Percentiles rank a stretch among this genome's conserved stretches.
These are phyloP conservation scores for Prunus yedoensis DNA, from an alignment of 331 rosid species.

Conservation along the genomic window DNA sequence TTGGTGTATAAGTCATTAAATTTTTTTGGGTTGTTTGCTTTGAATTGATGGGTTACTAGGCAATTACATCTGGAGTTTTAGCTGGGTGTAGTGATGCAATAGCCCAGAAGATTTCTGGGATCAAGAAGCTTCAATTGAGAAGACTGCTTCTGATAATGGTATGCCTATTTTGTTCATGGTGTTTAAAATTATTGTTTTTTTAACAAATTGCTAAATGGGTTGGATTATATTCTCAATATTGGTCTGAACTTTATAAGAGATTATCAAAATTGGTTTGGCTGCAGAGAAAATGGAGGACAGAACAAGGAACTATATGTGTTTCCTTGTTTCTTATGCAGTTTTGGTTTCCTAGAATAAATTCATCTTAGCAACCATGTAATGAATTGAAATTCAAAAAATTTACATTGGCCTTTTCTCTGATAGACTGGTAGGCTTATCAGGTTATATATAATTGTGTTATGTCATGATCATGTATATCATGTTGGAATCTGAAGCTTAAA, in stretches of 20 bases:
- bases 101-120: slow-evolving; percentile 89
- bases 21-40: not conserved
- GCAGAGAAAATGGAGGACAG: not conserved
- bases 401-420: not conserved
- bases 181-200: not conserved
- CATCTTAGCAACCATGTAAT: not conserved
- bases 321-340: not conserved
- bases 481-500: slow-evolving; percentile 10
- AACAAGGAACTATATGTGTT: not conserved
- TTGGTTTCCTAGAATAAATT: not conserved
- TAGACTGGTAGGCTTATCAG: not conserved
- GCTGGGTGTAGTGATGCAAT: slow-evolving; percentile 76
- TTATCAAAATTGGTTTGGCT: not conserved
- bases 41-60: slow-evolving; percentile 43
- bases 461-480: not conserved
- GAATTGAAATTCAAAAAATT: not conserved
- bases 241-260: not conserved
- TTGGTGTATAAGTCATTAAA: not conserved
- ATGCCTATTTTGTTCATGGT: slow-evolving; percentile 9
- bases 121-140: slow-evolving; percentile 78
- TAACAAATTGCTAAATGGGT: not conserved
- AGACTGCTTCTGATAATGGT: slow-evolving; percentile 80
- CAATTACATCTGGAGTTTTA: slow-evolving; percentile 77
- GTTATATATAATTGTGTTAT: not conserved
- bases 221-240: not conserved